Evolutionary conservation across 2,329 filamentous ascomycete species (phyloP).

Genomic region (Cytospora leucostoma): DNA sequence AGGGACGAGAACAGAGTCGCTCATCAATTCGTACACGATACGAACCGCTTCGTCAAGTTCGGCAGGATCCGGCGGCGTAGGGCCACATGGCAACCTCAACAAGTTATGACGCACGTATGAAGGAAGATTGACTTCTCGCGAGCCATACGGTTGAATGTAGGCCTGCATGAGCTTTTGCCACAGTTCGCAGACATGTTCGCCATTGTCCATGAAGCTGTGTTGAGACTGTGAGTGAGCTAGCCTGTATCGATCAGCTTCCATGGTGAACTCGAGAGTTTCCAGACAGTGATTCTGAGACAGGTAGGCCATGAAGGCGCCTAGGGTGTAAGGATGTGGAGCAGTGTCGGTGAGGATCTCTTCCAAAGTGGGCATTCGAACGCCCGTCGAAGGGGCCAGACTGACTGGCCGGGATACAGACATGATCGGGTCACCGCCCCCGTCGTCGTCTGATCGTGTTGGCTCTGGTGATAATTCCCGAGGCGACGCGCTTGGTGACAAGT

Average conservation of each 20-base stretch:
- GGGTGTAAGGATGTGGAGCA: slow-evolving; percentile 84
- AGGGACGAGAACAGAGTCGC: slow-evolving; percentile 89
- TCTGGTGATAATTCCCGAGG: slow-evolving; percentile 46
- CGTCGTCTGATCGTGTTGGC: slow-evolving; percentile 46
- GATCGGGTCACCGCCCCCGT: slow-evolving; percentile 45
- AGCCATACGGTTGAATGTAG: slow-evolving; percentile 84
- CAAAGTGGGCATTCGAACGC: slow-evolving; percentile 63
- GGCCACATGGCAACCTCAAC: slow-evolving; percentile 60
- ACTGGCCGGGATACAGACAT: slow-evolving; percentile 52
- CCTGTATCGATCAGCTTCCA: slow-evolving; percentile 86
- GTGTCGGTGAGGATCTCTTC: slow-evolving; percentile 86
- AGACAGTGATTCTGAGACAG: slow-evolving; percentile 96
- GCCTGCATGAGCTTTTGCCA: slow-evolving; percentile 89
- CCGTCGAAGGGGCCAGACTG: slow-evolving; percentile 48
- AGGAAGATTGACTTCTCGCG: slow-evolving; percentile 88
- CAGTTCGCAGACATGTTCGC: slow-evolving; percentile 72
- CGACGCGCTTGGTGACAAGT: slow-evolving; percentile 44
- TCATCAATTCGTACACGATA: slow-evolving; percentile 95
- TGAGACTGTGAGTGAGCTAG: slow-evolving; percentile 53
- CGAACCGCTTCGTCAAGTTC: slow-evolving; percentile 78
- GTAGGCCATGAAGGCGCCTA: slow-evolving; percentile 93
- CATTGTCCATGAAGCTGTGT: slow-evolving; percentile 46
- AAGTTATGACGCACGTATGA: slow-evolving; percentile 81
- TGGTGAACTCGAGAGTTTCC: slow-evolving; percentile 94
- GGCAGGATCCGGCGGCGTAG: slow-evolving; percentile 69